Percentiles rank a stretch among this genome's conserved stretches.
phyloP scores from a whole-genome alignment of 495 filamentous ascomycete species.

The Neurospora pannonica region DNA sequence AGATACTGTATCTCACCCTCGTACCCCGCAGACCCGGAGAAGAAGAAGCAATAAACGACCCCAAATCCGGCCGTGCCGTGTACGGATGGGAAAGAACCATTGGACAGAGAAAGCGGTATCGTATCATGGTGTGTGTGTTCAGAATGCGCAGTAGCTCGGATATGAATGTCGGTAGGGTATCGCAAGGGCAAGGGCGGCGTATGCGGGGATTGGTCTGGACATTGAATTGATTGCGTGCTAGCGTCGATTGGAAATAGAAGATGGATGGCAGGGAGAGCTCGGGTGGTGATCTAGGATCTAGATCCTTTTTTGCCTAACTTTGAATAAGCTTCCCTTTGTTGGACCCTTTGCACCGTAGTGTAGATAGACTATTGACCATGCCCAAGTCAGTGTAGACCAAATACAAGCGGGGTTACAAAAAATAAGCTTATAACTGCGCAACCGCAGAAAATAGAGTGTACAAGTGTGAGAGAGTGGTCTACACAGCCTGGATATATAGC shows the following conservation, averaged over 20 bases:
- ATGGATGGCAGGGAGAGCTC: neutral
- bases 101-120: neutral
- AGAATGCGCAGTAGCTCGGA: neutral
- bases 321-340: neutral
- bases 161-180: neutral
- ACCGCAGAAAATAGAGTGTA: neutral
- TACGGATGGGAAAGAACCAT: neutral
- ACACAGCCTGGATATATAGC: neutral
- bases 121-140: neutral
- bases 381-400: neutral
- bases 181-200: neutral
- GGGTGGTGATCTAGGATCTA: neutral
- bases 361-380: neutral
- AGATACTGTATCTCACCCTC: neutral
- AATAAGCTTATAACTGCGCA: neutral
- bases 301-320: neutral
- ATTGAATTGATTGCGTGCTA: neutral
- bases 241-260: neutral
- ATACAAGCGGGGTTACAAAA: neutral
- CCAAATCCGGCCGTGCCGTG: neutral
- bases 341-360: neutral
- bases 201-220: neutral
- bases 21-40: neutral
- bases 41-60: neutral
- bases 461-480: neutral